These are phyloP conservation scores for Cicer bijugum DNA, from an alignment of 306 rosid genomes.

Conservation along the genomic window DNA sequence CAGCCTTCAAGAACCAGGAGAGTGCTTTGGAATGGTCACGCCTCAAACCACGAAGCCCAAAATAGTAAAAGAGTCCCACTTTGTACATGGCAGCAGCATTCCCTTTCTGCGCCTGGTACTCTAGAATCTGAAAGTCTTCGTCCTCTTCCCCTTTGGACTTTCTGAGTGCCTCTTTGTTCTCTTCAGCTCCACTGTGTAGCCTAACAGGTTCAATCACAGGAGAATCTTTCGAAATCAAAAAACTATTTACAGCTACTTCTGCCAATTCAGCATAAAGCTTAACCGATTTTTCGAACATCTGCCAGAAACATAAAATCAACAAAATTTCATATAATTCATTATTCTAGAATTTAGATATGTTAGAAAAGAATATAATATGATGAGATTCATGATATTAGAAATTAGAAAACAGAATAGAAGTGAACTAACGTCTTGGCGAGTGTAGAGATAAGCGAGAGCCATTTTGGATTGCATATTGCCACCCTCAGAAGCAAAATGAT, in stretches of 20 bases:
- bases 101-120: constrained; percentile 96
- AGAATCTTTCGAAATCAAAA: constrained; percentile 81
- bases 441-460: constrained; percentile 89
- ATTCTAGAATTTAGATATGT: background rate
- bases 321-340: background rate
- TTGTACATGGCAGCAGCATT: constrained; percentile 92
- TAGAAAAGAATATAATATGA: background rate
- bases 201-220: constrained; percentile 89
- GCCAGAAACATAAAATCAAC: constrained; percentile 8
- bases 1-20: constrained; percentile 88
- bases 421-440: constrained; percentile 76
- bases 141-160: constrained; percentile 94
- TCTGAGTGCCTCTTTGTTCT: constrained; percentile 88
- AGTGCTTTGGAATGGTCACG: constrained; percentile 89
- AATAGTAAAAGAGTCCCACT: constrained; percentile 93
- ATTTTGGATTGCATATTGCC: constrained; percentile 94
- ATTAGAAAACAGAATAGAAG: background rate
- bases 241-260: constrained; percentile 88
- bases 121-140: constrained; percentile 89
- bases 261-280: constrained; percentile 86
- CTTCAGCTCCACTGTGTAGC: constrained; percentile 91
- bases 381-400: background rate
- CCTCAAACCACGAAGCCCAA: constrained; percentile 90
- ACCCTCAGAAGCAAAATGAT: constrained; percentile 73
- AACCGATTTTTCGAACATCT: constrained; percentile 89